Conservation (phyloP, 169 alveolate genomes). For the Fabrea salina region DNA sequence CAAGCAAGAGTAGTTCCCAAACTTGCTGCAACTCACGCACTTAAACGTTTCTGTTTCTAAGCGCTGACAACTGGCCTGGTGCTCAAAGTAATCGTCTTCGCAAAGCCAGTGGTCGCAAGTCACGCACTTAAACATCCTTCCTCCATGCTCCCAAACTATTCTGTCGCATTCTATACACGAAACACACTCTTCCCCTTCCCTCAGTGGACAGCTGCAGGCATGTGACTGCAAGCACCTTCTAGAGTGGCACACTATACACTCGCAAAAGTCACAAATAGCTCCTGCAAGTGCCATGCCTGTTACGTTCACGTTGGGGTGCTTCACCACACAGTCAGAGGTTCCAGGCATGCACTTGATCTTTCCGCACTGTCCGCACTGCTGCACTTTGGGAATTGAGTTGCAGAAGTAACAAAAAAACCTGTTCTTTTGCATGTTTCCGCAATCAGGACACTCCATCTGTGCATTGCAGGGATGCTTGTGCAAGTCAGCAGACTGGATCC, state of each 20-base stretch:
- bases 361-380: slow-evolving; percentile 18
- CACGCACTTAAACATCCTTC: slow-evolving; percentile 4
- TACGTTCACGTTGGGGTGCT: slow-evolving; percentile 8
- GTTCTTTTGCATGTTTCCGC: slow-evolving; percentile 1
- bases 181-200: not conserved
- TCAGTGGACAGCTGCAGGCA: slow-evolving; percentile 23
- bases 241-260: slow-evolving; percentile 30
- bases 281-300: slow-evolving; percentile 19
- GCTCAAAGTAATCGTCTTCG: slow-evolving; percentile 29
- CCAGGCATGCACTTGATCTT: slow-evolving; percentile 23
- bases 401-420: slow-evolving; percentile 29
- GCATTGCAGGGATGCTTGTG: slow-evolving; percentile 26
- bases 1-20: slow-evolving; percentile 9
- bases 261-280: slow-evolving; percentile 33
- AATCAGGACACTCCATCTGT: slow-evolving; percentile 18
- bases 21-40: slow-evolving; percentile 17
- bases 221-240: slow-evolving; percentile 10
- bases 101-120: slow-evolving; percentile 25
- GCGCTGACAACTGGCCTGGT: slow-evolving; percentile 34
- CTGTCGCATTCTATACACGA: slow-evolving; percentile 30
- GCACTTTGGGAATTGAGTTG: not conserved
- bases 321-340: slow-evolving; percentile 1
- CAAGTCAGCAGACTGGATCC: not conserved
- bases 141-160: slow-evolving; percentile 29
- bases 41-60: slow-evolving; percentile 16